A percentile compares a stretch with the other conserved stretches of the same genome.
Conservation (phyloP, 2,329 filamentous ascomycete species). For the Xylaria sp. region DNA sequence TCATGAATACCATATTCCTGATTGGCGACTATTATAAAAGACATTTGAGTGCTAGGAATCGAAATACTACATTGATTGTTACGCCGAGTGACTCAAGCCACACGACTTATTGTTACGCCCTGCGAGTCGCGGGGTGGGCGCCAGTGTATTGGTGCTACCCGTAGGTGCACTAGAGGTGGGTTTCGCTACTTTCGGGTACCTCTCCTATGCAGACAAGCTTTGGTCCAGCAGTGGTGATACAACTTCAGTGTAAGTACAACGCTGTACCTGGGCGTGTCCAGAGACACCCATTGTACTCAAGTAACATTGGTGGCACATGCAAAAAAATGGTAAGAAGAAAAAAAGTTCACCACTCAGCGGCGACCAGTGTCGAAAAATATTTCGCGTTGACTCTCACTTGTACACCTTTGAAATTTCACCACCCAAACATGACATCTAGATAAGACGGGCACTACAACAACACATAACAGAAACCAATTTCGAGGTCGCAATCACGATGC, state of each 20-base stretch:
- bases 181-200: not conserved
- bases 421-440: constrained; percentile 28
- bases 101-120: not conserved
- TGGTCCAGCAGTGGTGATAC: too few relatives aligned
- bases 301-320: constrained; percentile 3
- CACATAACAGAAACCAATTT: not conserved
- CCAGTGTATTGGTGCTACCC: not conserved
- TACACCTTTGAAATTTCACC: constrained; percentile 34
- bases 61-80: not conserved
- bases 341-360: constrained; percentile 28
- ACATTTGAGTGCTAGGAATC: not conserved
- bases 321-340: constrained; percentile 15
- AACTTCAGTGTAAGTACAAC: not conserved
- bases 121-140: not conserved
- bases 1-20: not conserved
- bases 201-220: not conserved
- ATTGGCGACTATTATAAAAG: not conserved
- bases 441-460: constrained; percentile 22
- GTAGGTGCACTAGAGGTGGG: not conserved
- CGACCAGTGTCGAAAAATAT: constrained; percentile 28
- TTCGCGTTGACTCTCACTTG: constrained; percentile 18
- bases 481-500: constrained; percentile 66
- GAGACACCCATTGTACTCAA: not conserved
- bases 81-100: not conserved
- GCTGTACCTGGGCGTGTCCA: not conserved